phyloP scores from a whole-genome alignment of 345 rosid genomes.

The Zanthoxylum bungeanum region DNA sequence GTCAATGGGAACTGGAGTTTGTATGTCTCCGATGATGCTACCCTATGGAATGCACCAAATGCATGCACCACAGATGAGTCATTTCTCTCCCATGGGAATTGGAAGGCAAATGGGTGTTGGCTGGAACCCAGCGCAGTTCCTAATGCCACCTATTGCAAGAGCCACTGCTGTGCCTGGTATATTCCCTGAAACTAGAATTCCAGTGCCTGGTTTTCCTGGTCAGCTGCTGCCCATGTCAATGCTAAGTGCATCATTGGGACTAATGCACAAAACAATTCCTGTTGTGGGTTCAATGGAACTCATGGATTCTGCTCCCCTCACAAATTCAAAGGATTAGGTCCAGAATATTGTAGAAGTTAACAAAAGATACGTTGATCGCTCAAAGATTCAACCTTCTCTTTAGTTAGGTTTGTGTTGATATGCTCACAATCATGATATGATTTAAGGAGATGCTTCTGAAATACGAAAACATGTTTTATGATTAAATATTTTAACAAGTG shows the following conservation, averaged over 20 bases:
- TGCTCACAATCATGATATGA: no score
- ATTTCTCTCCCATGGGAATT: slow-evolving; percentile 22
- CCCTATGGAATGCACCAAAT: slow-evolving; percentile 33
- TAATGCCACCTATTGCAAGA: slow-evolving; percentile 21
- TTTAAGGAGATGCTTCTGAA: no score
- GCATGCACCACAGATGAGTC: slow-evolving; percentile 27
- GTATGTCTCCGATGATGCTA: slow-evolving; percentile 41
- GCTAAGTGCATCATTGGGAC: slow-evolving; percentile 19
- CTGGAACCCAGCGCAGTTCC: slow-evolving; percentile 23
- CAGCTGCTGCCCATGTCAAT: slow-evolving; percentile 24
- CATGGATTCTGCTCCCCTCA: slow-evolving; percentile 16
- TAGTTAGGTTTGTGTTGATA: slow-evolving; percentile 12
- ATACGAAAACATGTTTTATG: no score
- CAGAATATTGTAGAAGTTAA: not conserved
- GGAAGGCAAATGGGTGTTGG: slow-evolving; percentile 34
- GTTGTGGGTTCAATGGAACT: slow-evolving; percentile 5
- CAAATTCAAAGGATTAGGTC: slow-evolving; percentile 18
- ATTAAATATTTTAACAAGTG: no score
- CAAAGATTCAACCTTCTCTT: not conserved
- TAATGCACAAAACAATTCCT: slow-evolving; percentile 18
- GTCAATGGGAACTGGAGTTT: slow-evolving; percentile 45
- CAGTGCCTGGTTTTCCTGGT: slow-evolving; percentile 27
- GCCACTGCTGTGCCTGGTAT: slow-evolving; percentile 21
- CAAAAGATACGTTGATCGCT: not conserved
- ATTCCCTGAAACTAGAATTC: slow-evolving; percentile 13